A percentile compares a stretch with the other conserved stretches of the same genome.
phyloP scores from a whole-genome alignment of 2,329 filamentous ascomycete species.

The Botrytis fabae region DNA sequence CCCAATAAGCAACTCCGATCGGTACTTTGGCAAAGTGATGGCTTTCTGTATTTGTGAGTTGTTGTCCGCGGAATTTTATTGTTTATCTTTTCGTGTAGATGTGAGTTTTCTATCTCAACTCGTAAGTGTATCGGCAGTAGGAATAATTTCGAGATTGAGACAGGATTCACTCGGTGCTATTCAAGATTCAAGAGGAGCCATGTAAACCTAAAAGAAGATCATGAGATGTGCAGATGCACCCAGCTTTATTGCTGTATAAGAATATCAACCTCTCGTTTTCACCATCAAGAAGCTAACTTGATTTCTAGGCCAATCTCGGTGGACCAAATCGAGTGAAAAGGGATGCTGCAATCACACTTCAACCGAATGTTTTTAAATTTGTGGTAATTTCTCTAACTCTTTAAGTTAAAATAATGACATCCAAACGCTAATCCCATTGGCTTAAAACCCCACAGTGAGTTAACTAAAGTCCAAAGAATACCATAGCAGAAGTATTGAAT shows the following conservation, averaged over 20 bases:
- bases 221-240: not conserved
- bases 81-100: not conserved
- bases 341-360: not conserved
- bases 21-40: not conserved
- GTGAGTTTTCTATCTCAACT: not conserved
- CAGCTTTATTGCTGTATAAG: not conserved
- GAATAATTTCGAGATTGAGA: not conserved
- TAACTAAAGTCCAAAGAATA: not conserved
- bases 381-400: not conserved
- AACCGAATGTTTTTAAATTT: not conserved
- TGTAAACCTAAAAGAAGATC: not conserved
- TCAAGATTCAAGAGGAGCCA: not conserved
- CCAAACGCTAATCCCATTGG: rapidly evolving
- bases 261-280: not conserved
- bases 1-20: not conserved
- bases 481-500: not conserved
- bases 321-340: not conserved
- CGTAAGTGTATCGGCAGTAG: not conserved
- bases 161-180: not conserved
- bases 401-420: not conserved
- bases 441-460: too few relatives aligned
- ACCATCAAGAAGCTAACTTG: not conserved
- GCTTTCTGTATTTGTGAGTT: not conserved
- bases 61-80: too few relatives aligned
- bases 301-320: not conserved